Evolutionary conservation across 768 basidiomycete species (phyloP).

Genomic region (Suillus variegatus): DNA sequence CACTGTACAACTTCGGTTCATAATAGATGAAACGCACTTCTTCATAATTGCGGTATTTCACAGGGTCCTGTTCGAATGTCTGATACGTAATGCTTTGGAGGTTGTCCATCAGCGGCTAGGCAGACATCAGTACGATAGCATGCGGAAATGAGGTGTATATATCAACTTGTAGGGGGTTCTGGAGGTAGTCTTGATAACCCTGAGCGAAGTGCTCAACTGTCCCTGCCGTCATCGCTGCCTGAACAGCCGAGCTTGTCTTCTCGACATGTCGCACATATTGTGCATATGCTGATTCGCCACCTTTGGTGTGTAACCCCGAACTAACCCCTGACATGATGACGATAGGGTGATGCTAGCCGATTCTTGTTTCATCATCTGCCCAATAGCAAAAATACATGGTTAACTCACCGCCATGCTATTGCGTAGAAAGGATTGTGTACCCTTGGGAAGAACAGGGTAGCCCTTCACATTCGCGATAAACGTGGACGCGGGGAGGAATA

Average conservation of each 20-base stretch:
- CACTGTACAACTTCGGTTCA: conserved; percentile 13
- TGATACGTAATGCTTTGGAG: conserved; percentile 95
- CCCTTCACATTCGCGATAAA: conserved; percentile 97
- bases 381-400: conserved; percentile 14
- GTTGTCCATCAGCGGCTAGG: conserved; percentile 95
- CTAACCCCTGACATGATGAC: conserved; percentile 77
- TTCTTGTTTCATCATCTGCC: conserved; percentile 19
- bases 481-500: conserved; percentile 86
- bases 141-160: conserved; percentile 6
- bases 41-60: conserved; percentile 96
- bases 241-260: conserved; percentile 67
- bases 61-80: conserved; percentile 96
- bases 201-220: conserved; percentile 89
- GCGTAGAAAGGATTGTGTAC: conserved; percentile 87
- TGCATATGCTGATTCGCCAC: conserved; percentile 84
- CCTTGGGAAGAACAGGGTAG: conserved; percentile 94
- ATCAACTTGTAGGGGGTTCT: conserved; percentile 87
- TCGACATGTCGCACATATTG: conserved; percentile 89
- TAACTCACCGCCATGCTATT: conserved; percentile 80
- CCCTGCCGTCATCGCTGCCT: conserved; percentile 63
- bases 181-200: conserved; percentile 94
- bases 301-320: conserved; percentile 66
- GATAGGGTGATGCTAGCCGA: conserved; percentile 75
- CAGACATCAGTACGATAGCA: conserved; percentile 13
- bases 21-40: conserved; percentile 51